These are phyloP conservation scores for Pleodorina starrii DNA, from an alignment of 139 green algal genomes.

Conservation along the genomic window DNA sequence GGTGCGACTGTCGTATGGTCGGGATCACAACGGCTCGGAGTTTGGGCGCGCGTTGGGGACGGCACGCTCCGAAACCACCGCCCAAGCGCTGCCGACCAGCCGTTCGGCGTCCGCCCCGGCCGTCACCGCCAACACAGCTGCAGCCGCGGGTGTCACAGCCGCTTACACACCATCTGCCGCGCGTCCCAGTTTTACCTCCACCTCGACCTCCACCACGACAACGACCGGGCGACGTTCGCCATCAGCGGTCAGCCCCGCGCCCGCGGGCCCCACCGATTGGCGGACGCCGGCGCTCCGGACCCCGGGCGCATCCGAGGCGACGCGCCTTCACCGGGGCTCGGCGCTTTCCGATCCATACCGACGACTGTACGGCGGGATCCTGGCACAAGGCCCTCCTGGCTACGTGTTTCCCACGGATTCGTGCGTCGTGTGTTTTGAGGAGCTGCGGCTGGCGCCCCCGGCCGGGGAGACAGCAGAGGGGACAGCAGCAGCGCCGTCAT, in stretches of 20 bases:
- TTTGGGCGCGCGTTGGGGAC: not conserved
- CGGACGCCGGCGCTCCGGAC: too few relatives aligned
- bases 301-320: too few relatives aligned
- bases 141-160: too few relatives aligned
- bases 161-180: not conserved
- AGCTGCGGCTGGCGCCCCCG: not conserved
- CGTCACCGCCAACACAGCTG: not conserved
- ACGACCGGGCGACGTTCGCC: too few relatives aligned
- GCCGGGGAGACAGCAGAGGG: too few relatives aligned
- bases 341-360: not conserved
- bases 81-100: not conserved
- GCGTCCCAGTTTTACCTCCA: not conserved
- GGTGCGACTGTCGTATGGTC: not conserved
- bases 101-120: not conserved
- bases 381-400: not conserved
- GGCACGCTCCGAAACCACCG: not conserved
- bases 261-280: not conserved
- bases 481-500: too few relatives aligned
- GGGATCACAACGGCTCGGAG: not conserved
- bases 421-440: constrained; percentile 15
- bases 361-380: not conserved
- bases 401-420: not conserved
- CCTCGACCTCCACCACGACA: not conserved
- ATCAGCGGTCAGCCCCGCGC: not conserved
- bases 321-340: too few relatives aligned